A percentile compares a stretch with the other conserved stretches of the same genome.
Conservation (phyloP, 78 protist genomes). For the Tieghemostelium lacteum region DNA sequence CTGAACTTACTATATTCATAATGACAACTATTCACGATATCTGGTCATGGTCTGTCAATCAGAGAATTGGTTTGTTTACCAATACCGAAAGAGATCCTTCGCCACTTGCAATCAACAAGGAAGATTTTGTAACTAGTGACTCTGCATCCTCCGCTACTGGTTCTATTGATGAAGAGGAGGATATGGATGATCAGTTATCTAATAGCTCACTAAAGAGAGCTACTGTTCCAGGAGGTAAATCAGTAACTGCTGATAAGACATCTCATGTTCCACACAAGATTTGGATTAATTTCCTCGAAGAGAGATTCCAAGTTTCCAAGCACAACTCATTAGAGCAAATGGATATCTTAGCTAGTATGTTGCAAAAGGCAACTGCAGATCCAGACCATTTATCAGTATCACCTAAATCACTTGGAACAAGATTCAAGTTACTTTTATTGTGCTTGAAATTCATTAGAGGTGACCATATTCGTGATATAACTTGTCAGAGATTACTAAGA, state of each 20-base stretch:
- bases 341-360: slow-evolving; percentile 43
- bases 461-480: slow-evolving; percentile 21
- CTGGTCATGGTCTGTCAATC: slow-evolving; percentile 86
- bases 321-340: slow-evolving; percentile 47
- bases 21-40: slow-evolving; percentile 75
- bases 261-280: slow-evolving; percentile 79
- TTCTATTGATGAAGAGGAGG: not conserved
- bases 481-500: slow-evolving; percentile 7
- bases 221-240: not conserved
- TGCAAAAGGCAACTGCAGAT: slow-evolving; percentile 76
- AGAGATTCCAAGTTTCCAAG: slow-evolving; percentile 65
- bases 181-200: too few species aligned
- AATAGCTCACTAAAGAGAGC: slow-evolving; percentile 2
- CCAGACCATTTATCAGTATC: slow-evolving; percentile 56
- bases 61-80: slow-evolving; percentile 80
- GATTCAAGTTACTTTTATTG: slow-evolving; percentile 76
- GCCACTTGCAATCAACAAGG: slow-evolving; percentile 56
- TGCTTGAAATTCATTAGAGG: slow-evolving; percentile 60
- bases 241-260: slow-evolving; percentile 19
- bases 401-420: slow-evolving; percentile 68
- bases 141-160: not conserved
- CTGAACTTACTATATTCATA: slow-evolving; percentile 47
- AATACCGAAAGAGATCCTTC: slow-evolving; percentile 64
- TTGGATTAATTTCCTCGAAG: slow-evolving; percentile 75
- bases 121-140: too few species aligned